A percentile compares a stretch with the other conserved stretches of the same genome.
phyloP scores from a whole-genome alignment of 1,139 yeast genomes.

The Saccharomyces pastorianus region DNA sequence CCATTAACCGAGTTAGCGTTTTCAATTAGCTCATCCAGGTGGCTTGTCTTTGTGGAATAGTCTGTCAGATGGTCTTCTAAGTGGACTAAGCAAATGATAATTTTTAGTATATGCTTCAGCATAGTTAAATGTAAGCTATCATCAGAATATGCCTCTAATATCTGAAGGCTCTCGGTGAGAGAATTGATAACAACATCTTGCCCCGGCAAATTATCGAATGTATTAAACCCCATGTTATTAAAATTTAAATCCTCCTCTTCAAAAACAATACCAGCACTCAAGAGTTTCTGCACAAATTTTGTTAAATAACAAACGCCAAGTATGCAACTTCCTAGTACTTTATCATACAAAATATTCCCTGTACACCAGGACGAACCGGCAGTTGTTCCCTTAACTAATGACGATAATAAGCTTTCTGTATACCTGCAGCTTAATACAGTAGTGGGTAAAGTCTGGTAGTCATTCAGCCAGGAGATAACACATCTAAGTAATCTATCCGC shows the following conservation, averaged over 20 bases:
- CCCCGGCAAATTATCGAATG: slow-evolving; percentile 23
- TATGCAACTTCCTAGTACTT: slow-evolving; percentile 41
- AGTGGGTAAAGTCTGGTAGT: slow-evolving; percentile 48
- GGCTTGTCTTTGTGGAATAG: slow-evolving; percentile 9
- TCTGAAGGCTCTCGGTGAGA: neutral
- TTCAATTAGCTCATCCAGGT: slow-evolving; percentile 11
- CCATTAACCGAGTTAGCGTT: slow-evolving; percentile 4
- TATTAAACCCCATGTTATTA: slow-evolving; percentile 45
- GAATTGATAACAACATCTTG: slow-evolving; percentile 2
- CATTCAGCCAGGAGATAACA: slow-evolving; percentile 53
- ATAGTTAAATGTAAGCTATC: neutral
- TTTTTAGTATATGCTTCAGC: slow-evolving; percentile 11
- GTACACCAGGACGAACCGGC: slow-evolving; percentile 11
- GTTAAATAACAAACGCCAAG: slow-evolving; percentile 48
- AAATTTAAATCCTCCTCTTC: slow-evolving; percentile 73
- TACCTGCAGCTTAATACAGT: slow-evolving; percentile 60
- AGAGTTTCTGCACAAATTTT: slow-evolving; percentile 41
- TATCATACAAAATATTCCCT: slow-evolving; percentile 35
- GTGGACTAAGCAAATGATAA: slow-evolving; percentile 15
- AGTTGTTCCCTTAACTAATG: neutral
- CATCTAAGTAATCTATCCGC: slow-evolving; percentile 40
- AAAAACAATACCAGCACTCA: slow-evolving; percentile 49
- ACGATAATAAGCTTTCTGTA: slow-evolving; percentile 35
- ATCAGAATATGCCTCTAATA: neutral
- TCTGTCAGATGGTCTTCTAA: slow-evolving; percentile 11